Base-by-base conservation (phyloP, 78 protist genomes). In the Reticulomyxa filosa region DNA sequence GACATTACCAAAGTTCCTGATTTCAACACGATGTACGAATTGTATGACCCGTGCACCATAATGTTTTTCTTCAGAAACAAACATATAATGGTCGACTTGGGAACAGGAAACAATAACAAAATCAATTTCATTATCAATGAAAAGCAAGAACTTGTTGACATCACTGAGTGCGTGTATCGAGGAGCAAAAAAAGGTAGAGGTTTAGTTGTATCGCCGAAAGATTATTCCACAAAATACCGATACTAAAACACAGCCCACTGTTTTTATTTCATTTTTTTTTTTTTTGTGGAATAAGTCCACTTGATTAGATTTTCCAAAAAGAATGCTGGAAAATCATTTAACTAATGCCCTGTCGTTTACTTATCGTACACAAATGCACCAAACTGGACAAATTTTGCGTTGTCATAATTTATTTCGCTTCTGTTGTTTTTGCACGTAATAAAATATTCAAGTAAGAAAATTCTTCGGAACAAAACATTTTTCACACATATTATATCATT, bases 91-190 rank as follows among this genome's bases (percentile, higher is more conserved):
- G 69, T 95, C 17, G 98, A 93, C 65, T 67, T 89, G 6, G 96
- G 95, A 5, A 92, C 98, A 17, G 99, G 99, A 35, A 90, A 95
- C 81, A 93, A 89, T 79, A 95, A 95, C 89, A 95, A 93, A 79
- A 81, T 95, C 59, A 92, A 87, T 68, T 92, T 83, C 82, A 73
- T 83, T 37, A 53, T 95, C 29, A 57, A 50, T 33, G 76, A 79
- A 70, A 76, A 83, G 67, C 92, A 90, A 38, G 64, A 70, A 20
- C 4, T 65, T 13, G 67, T 67, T 34, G 73, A 68, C 37, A 66
- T 74, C 22, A 57, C 61, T 1, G 73, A 74, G 38, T 75, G 90
- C 4, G 82, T 93, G 7, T 90, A 72, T 63, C 64, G 83, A 0
- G 98, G 92, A 3, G 98, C 97, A 2, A 51, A 85, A 11, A 86